Percentiles rank a stretch among this genome's conserved stretches.
Conservation (phyloP, 805 yeast genomes). For the Saccharomycopsis capsularis region DNA sequence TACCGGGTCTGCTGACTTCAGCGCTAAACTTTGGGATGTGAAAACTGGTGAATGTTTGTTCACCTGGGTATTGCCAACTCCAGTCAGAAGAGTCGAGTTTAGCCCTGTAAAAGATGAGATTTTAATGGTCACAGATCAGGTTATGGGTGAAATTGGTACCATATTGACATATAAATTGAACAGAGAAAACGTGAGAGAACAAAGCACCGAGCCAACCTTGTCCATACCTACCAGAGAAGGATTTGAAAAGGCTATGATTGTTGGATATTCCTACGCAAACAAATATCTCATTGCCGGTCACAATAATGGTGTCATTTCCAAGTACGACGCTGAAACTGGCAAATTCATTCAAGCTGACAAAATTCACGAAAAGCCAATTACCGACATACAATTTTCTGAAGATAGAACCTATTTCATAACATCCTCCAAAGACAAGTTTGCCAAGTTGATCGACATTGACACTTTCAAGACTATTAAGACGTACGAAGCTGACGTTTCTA, state of each 20-base stretch:
- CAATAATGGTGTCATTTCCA: conserved; percentile 77
- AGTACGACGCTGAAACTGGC: conserved; percentile 72
- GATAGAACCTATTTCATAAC: conserved; percentile 89
- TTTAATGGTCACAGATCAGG: conserved; percentile 79
- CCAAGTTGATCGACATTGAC: conserved; percentile 73
- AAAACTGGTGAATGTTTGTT: conserved; percentile 67
- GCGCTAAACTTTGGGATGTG: conserved; percentile 79
- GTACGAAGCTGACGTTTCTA: conserved; percentile 82
- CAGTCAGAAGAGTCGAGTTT: conserved; percentile 88
- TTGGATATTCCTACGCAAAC: conserved; percentile 79
- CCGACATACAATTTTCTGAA: conserved; percentile 84
- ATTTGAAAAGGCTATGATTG: conserved; percentile 64
- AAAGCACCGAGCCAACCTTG: conserved; percentile 49
- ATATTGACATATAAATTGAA: conserved; percentile 61
- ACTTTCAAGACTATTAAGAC: conserved; percentile 64
- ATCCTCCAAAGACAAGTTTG: conserved; percentile 84
- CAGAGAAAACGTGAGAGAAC: conserved; percentile 39
- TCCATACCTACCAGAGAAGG: conserved; percentile 54
- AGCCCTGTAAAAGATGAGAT: conserved; percentile 60
- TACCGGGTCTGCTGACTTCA: conserved; percentile 89
- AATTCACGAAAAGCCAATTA: conserved; percentile 71
- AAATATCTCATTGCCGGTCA: conserved; percentile 78
- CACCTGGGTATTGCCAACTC: conserved; percentile 70
- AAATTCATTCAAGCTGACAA: conserved; percentile 50
- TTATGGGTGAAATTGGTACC: conserved; percentile 82